These are phyloP conservation scores for Tetracladium setigerum DNA, from an alignment of 495 filamentous ascomycete species.

Conservation along the genomic window DNA sequence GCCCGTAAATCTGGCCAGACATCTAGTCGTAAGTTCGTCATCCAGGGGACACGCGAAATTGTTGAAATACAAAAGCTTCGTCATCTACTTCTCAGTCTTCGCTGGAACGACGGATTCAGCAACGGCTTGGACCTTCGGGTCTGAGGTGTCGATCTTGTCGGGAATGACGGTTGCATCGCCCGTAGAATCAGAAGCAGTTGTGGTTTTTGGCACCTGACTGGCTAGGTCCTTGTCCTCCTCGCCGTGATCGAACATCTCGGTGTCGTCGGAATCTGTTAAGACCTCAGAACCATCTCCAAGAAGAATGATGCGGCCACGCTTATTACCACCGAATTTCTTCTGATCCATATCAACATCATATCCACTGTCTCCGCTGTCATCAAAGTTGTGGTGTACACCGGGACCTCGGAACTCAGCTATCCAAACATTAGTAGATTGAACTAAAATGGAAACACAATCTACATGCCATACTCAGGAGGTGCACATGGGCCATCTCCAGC, in stretches of 20 bases:
- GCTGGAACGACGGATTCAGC: constrained; percentile 7
- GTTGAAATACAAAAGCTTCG: too few relatives aligned
- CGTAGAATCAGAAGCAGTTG: neutral
- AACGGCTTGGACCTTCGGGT: constrained; percentile 6
- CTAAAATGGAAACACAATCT: constrained; percentile 21
- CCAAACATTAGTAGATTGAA: constrained; percentile 25
- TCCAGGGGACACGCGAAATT: too few relatives aligned
- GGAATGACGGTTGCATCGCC: neutral
- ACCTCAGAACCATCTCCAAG: constrained; percentile 91
- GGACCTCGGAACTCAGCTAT: constrained; percentile 94
- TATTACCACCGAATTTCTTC: constrained; percentile 27
- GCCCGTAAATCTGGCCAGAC: too few relatives aligned
- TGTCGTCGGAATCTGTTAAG: constrained; percentile 75
- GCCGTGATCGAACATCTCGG: constrained; percentile 84
- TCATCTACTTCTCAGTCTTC: neutral
- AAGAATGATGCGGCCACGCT: constrained; percentile 77
- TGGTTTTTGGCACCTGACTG: constrained; percentile 41
- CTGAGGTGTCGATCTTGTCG: constrained; percentile 7
- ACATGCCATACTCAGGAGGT: constrained; percentile 98
- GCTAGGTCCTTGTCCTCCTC: constrained; percentile 75
- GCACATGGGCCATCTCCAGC: constrained; percentile 97
- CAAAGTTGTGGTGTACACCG: constrained; percentile 80
- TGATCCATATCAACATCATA: constrained; percentile 78
- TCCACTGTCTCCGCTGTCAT: constrained; percentile 77
- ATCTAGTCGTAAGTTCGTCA: too few relatives aligned